Evolutionary conservation across 176 grass and related monocot genomes (phyloP), one percentile per base, ranked within the genome.

Genomic region (Ensete glaucum): DNA sequence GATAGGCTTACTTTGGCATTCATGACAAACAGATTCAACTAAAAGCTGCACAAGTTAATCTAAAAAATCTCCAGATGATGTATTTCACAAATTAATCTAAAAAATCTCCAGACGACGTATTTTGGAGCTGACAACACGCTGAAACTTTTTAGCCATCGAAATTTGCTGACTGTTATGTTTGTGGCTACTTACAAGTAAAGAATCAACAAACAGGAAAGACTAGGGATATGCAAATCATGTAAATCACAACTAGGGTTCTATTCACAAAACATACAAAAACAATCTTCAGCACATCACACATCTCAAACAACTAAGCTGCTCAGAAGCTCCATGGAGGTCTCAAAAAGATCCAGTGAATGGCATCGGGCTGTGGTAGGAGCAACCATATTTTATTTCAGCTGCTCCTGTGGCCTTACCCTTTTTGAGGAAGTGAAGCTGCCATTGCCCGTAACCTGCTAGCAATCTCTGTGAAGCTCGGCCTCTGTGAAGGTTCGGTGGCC

Each of bases 381-480:
- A 62, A 62, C 20, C 20, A 62, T 62, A n/a, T 17, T 62, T n/a
- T 62, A 3, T 62, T 6, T 5, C 1, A 4, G 15, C 17, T 34
- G 24, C 11, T 68, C 13, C 14, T 6, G 65, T 76, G 92, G 64
- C 83, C 73, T 64, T 88, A 82, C 75, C 83, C 84, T 64, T 92
- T 89, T 72, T 87, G 89, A 57, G 50, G 60, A 67, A 54, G 50
- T 52, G 83, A 90, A 21, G 82, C 49, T 16, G 88, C 88, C 93
- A 97, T 93, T 67, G 88, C 88, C 14, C 93, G 85, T 77, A 97
- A 79, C 58, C 88, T 83, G 50, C 74, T 86, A 8, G 84, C 93
- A 2, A 93, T 81, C 79, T 93, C 90, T 50, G 83, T 88, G 11
- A 97, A 97, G 60, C 62, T 90, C 74, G 93, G 93, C 62, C 93